phyloP scores from a whole-genome alignment of 2,329 filamentous ascomycete genomes.

The Lanzia echinophila region DNA sequence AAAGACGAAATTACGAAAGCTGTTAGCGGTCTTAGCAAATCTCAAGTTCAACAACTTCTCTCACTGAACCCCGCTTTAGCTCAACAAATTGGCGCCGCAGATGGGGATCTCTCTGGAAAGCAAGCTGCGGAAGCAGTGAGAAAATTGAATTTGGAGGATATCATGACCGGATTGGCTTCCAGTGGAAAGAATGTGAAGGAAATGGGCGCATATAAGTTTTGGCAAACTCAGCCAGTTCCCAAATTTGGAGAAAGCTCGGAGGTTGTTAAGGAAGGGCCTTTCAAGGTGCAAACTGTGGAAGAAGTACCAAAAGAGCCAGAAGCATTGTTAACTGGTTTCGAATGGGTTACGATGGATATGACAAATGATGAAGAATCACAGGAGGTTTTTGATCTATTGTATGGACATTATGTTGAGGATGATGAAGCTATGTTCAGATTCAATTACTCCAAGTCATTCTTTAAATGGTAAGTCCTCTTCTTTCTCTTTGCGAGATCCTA shows the following conservation, averaged over 20 bases:
- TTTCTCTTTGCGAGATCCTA: background rate
- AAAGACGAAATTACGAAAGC: constrained; percentile 42
- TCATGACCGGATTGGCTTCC: constrained; percentile 68
- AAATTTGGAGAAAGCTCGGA: constrained; percentile 62
- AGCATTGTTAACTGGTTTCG: constrained; percentile 73
- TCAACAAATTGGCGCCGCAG: constrained; percentile 43
- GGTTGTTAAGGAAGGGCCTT: constrained; percentile 67
- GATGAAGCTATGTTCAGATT: constrained; percentile 96
- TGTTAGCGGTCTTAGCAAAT: constrained; percentile 42
- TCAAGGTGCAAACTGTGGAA: constrained; percentile 72
- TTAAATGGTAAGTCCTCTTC: constrained; percentile 66
- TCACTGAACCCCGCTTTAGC: constrained; percentile 67
- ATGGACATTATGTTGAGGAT: constrained; percentile 95
- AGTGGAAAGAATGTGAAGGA: constrained; percentile 88
- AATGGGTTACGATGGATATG: constrained; percentile 90
- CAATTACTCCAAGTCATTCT: constrained; percentile 83
- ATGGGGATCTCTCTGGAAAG: constrained; percentile 30
- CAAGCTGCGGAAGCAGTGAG: constrained; percentile 48
- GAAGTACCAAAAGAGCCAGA: constrained; percentile 72
- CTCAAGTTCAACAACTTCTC: constrained; percentile 60
- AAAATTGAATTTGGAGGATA: constrained; percentile 60
- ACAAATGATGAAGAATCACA: constrained; percentile 70
- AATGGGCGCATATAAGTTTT: constrained; percentile 97
- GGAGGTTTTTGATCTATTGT: constrained; percentile 87
- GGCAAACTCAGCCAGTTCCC: constrained; percentile 93